Evolutionary conservation across 2,329 filamentous ascomycete species (phyloP).

Genomic region (Neonectria sp.): DNA sequence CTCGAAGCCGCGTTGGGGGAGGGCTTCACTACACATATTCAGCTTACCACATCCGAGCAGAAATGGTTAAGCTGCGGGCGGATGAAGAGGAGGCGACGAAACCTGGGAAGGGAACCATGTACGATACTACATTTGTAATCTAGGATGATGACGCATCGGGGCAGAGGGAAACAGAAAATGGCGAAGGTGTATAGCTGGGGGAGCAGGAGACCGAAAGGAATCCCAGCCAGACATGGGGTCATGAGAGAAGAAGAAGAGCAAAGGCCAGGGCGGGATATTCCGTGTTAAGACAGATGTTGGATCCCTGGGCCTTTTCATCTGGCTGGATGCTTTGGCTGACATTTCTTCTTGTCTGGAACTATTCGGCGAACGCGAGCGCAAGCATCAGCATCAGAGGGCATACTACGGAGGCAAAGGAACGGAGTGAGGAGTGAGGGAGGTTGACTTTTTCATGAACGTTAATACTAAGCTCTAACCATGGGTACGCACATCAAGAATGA

Average conservation of each 20-base stretch:
- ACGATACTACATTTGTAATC: slow-evolving; percentile 49
- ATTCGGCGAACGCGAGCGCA: slow-evolving; percentile 32
- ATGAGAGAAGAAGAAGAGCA: slow-evolving; percentile 21
- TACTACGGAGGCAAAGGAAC: slow-evolving; percentile 27
- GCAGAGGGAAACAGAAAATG: slow-evolving; percentile 14
- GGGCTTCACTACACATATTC: neutral
- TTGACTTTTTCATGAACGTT: slow-evolving; percentile 23
- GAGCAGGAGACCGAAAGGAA: slow-evolving; percentile 19
- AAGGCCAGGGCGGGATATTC: slow-evolving; percentile 25
- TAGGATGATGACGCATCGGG: slow-evolving; percentile 36
- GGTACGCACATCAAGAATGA: slow-evolving; percentile 33
- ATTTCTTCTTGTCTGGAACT: slow-evolving; percentile 38
- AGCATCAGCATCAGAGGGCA: slow-evolving; percentile 33
- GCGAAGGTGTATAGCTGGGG: slow-evolving; percentile 32
- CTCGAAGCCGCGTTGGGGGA: neutral
- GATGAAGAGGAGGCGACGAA: neutral
- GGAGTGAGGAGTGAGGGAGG: slow-evolving; percentile 22
- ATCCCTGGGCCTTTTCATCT: slow-evolving; percentile 38
- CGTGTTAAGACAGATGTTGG: slow-evolving; percentile 41
- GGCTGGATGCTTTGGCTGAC: slow-evolving; percentile 34
- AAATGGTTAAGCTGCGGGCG: neutral
- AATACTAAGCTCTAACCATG: slow-evolving; percentile 32
- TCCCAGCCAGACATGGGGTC: slow-evolving; percentile 12
- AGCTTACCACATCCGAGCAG: neutral
- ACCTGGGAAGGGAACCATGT: slow-evolving; percentile 33